phyloP scores from a whole-genome alignment of 202 grass and related monocot genomes.

The Zoysia matrella region DNA sequence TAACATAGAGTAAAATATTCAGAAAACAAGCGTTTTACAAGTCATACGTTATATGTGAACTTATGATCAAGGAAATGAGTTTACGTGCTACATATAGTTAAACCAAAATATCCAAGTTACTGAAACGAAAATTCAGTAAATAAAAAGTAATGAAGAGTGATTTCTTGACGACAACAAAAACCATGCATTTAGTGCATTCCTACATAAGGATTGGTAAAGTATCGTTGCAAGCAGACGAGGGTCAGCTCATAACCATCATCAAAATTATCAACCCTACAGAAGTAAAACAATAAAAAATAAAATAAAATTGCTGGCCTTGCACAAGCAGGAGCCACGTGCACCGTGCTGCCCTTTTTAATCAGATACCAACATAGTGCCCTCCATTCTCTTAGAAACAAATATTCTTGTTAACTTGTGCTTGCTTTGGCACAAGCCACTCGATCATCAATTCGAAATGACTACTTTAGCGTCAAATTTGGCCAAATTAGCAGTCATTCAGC shows the following conservation, averaged over 20 bases:
- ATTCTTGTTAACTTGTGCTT: background rate
- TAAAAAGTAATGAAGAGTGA: background rate
- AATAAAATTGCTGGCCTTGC: too few relatives aligned
- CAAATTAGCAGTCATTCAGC: background rate
- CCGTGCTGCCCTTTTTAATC: background rate
- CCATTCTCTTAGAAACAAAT: background rate
- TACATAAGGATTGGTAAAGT: background rate
- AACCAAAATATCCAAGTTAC: background rate
- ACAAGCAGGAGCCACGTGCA: too few relatives aligned
- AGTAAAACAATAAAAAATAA: background rate
- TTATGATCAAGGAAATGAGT: background rate
- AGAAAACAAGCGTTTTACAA: background rate
- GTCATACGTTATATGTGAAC: background rate
- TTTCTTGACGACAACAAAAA: background rate
- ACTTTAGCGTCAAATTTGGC: background rate
- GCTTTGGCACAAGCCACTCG: background rate
- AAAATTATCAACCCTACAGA: background rate
- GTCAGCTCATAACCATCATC: background rate
- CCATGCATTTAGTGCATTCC: slow-evolving; percentile 1
- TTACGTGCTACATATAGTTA: slow-evolving; percentile 1
- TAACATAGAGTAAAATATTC: background rate
- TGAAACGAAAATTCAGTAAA: background rate
- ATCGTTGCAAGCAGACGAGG: background rate
- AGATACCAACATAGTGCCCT: background rate
- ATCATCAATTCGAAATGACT: background rate